phyloP scores from a whole-genome alignment of 805 yeast species.

The Sugiyamaella americana region DNA sequence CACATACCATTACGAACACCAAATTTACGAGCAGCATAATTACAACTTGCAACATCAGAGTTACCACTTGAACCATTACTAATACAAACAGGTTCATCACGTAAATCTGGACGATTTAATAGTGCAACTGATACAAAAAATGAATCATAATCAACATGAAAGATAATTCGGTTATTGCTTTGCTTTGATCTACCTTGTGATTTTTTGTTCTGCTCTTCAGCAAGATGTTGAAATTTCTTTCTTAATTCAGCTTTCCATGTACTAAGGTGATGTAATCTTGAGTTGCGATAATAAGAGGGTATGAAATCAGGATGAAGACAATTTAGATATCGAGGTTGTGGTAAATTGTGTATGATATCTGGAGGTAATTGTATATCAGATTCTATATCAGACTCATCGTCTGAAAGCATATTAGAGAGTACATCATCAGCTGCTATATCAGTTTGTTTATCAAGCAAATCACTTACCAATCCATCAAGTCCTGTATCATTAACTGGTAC shows the following conservation, averaged over 20 bases:
- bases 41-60: conserved; percentile 88
- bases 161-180: conserved; percentile 34
- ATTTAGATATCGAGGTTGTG: conserved; percentile 32
- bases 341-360: too few relatives aligned
- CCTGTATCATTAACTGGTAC: too few relatives aligned
- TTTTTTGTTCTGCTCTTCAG: conserved; percentile 29
- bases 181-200: conserved; percentile 6
- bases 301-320: conserved; percentile 77
- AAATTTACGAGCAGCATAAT: conserved; percentile 71
- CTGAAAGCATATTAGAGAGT: too few relatives aligned
- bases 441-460: too few relatives aligned
- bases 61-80: conserved; percentile 37
- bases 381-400: too few relatives aligned
- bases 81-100: conserved; percentile 58
- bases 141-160: conserved; percentile 91
- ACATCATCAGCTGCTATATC: too few relatives aligned
- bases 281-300: conserved; percentile 63
- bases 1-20: conserved; percentile 92
- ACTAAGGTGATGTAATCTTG: conserved; percentile 83
- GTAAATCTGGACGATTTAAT: conserved; percentile 47
- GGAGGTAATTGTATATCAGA: too few relatives aligned
- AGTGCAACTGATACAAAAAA: conserved; percentile 87
- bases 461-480: too few relatives aligned
- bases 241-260: conserved; percentile 77
- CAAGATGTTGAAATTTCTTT: conserved; percentile 48